Base-by-base conservation (phyloP, 495 filamentous ascomycete species). In the Penicillium ochrochloron region DNA sequence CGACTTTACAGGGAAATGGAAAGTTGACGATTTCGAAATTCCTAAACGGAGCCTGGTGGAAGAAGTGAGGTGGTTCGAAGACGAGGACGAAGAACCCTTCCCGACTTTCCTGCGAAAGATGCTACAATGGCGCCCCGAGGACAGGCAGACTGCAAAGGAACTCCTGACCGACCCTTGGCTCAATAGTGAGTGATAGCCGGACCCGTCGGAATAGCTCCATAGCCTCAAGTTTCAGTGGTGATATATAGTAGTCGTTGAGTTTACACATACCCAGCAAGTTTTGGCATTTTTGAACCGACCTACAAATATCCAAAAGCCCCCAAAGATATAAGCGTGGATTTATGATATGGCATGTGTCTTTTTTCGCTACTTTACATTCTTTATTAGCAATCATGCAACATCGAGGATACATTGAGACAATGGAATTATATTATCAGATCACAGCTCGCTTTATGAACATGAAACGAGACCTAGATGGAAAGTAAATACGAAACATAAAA, bases 351-450 rank as follows among this genome's bases (percentile, higher is more conserved):
- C 10, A 11, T 35, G 10, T 7, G 34, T 35, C 5, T 31, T 31
- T 31, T 31, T 2, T 31, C 29, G 29, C 29, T 31, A 2, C 6
- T 14, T 41, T 41, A 41, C 37, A 41, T 41, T 41, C 12, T 41
- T 41, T 41, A 6, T 5, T 41, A 15, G 37, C 14, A 14, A 41
- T 17, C 14, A 4, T 41, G 34, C 34, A 35, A 35, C 11, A 35
- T 19, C 41, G 0, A 44, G 41, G 19, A 12, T 11, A 44, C n/a
- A 21, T 11, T 11, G 53, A 78, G 69, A 65, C 82, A 80, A 15
- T 80, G 37, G 6, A 17, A 5, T 15, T 77, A 39, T 41, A 76
- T 70, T 15, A 21, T 54, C 8, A 57, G 25, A 59, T 83, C 73
- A n/a, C 48, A 48, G 19, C 44, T 48, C 48, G 48, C 48, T 52